Conservation (phyloP, 2,329 filamentous ascomycete genomes). For the Sporothrix pallida region DNA sequence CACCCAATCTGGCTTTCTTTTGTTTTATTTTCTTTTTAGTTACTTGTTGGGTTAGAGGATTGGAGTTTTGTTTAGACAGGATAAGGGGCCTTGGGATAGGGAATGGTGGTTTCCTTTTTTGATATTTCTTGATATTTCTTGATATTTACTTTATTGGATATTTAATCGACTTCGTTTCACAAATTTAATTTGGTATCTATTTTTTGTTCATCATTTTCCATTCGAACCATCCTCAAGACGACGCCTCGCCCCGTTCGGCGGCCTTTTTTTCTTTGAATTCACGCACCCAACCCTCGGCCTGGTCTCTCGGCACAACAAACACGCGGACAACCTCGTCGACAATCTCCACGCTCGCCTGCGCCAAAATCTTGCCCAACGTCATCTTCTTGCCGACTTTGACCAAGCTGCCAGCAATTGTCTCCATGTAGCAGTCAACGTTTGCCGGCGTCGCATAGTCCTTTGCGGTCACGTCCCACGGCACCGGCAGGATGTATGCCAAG, state of each 20-base stretch:
- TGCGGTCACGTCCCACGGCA: slow-evolving; percentile 76
- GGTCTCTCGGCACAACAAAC: slow-evolving; percentile 76
- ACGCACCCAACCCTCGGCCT: slow-evolving; percentile 76
- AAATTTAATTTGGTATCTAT: background rate
- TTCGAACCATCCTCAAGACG: background rate
- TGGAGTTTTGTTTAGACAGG: background rate
- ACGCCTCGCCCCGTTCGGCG: slow-evolving; percentile 49
- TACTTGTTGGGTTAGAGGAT: background rate
- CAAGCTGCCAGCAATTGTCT: slow-evolving; percentile 78
- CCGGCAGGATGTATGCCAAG: slow-evolving; percentile 81
- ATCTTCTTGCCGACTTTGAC: slow-evolving; percentile 91
- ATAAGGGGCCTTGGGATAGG: background rate
- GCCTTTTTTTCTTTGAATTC: slow-evolving; percentile 81
- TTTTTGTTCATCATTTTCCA: background rate
- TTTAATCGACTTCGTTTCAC: slow-evolving; percentile 4
- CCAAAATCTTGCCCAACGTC: slow-evolving; percentile 74
- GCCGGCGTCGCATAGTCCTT: slow-evolving; percentile 72
- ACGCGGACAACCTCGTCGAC: slow-evolving; percentile 85
- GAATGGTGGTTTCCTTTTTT: background rate
- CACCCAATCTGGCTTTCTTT: background rate
- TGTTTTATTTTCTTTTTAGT: background rate
- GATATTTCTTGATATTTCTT: slow-evolving; percentile 27
- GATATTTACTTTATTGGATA: background rate
- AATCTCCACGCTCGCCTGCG: slow-evolving; percentile 76
- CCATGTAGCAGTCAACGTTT: slow-evolving; percentile 85